Evolutionary conservation across 2,329 filamentous ascomycete species (phyloP).

Genomic region (Polychaeton citri): DNA sequence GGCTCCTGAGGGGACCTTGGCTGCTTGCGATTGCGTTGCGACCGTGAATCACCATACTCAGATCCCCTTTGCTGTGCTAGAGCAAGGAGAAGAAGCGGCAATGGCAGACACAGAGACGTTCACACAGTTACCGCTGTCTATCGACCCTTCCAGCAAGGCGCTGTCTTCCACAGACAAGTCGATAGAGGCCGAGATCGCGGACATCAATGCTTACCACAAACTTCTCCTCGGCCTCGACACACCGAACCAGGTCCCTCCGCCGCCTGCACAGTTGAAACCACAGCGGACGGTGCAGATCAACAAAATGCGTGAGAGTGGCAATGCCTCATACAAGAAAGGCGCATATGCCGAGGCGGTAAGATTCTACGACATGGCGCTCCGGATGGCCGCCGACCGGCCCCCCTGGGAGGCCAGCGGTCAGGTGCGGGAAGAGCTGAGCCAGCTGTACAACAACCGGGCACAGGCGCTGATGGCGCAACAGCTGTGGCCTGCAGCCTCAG

Average conservation of each 20-base stretch:
- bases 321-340: constrained; percentile 67
- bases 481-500: constrained; percentile 72
- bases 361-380: constrained; percentile 72
- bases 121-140: constrained; percentile 64
- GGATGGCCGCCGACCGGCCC: constrained; percentile 75
- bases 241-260: constrained; percentile 58
- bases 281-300: constrained; percentile 78
- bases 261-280: constrained; percentile 81
- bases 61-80: too few relatives aligned
- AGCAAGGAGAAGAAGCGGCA: too few relatives aligned
- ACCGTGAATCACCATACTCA: too few relatives aligned
- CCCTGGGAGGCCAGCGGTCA: constrained; percentile 78
- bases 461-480: constrained; percentile 77
- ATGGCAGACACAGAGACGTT: constrained; percentile 45
- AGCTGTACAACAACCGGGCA: constrained; percentile 72
- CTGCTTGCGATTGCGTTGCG: too few relatives aligned
- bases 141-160: constrained; percentile 72
- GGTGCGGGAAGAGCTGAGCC: constrained; percentile 70
- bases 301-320: constrained; percentile 84
- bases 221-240: constrained; percentile 50
- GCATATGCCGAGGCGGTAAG: constrained; percentile 62
- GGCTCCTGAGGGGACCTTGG: too few relatives aligned
- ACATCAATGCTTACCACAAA: constrained; percentile 69
- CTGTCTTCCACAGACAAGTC: constrained; percentile 39
- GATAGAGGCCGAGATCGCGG: constrained; percentile 40